Conservation (phyloP, 257 asterid genomes). For the Primulina tabacum region DNA sequence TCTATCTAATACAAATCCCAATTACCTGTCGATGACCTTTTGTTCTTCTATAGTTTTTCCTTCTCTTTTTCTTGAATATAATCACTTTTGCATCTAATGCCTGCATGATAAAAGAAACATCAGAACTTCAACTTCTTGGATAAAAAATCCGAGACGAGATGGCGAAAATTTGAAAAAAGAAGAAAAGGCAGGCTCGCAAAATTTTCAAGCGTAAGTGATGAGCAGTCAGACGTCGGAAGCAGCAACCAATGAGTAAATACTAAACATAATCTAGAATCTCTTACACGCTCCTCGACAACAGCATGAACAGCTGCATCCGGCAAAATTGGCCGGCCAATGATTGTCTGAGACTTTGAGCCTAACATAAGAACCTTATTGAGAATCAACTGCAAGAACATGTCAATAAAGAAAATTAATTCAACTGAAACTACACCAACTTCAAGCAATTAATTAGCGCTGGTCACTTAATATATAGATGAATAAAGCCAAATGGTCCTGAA, state of each 20-base stretch:
- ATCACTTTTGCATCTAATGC: constrained; percentile 93
- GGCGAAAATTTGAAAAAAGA: background rate
- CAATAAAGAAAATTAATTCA: constrained; percentile 20
- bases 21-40: constrained; percentile 93
- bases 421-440: constrained; percentile 6
- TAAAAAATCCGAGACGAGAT: background rate
- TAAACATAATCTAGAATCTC: constrained; percentile 26
- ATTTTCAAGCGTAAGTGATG: background rate
- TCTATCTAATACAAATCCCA: constrained; percentile 8
- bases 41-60: constrained; percentile 90
- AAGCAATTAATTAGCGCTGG: constrained; percentile 1
- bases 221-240: constrained; percentile 3
- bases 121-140: background rate
- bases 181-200: background rate
- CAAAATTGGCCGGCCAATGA: constrained; percentile 87
- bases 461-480: constrained; percentile 7
- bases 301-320: constrained; percentile 94
- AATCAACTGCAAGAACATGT: constrained; percentile 51
- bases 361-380: constrained; percentile 83
- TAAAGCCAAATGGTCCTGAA: constrained; percentile 10
- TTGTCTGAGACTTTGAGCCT: constrained; percentile 71
- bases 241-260: constrained; percentile 7
- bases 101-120: constrained; percentile 34
- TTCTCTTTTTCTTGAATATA: constrained; percentile 92
- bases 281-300: constrained; percentile 97